Conservation (phyloP, 306 rosid species). For the Arachis stenosperma region DNA sequence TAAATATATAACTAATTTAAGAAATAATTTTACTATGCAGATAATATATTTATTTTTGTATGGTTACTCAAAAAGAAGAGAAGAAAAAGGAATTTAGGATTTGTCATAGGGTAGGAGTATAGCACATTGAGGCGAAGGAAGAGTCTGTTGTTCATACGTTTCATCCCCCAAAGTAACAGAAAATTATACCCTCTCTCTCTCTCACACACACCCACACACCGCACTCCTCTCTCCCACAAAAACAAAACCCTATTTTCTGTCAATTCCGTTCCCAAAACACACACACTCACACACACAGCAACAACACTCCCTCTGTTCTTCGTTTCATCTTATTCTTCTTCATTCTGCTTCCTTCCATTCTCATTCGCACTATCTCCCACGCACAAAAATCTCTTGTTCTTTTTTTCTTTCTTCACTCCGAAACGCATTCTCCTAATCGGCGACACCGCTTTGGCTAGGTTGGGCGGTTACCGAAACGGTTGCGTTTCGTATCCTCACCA, state of each 20-base stretch:
- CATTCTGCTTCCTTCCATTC: background rate
- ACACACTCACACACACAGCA: background rate
- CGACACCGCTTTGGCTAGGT: slow-evolving; percentile 37
- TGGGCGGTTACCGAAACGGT: slow-evolving; percentile 57
- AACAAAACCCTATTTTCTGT: slow-evolving; percentile 67
- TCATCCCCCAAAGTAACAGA: slow-evolving; percentile 62
- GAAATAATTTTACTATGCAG: no score
- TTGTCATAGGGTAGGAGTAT: background rate
- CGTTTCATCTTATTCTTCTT: background rate
- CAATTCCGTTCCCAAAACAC: background rate
- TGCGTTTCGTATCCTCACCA: slow-evolving; percentile 55
- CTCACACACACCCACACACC: slow-evolving; percentile 34
- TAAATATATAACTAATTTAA: no score
- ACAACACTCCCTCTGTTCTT: slow-evolving; percentile 30
- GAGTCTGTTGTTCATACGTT: slow-evolving; percentile 69
- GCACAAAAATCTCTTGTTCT: background rate
- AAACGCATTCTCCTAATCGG: slow-evolving; percentile 58
- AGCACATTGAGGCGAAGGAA: slow-evolving; percentile 32
- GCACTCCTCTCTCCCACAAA: slow-evolving; percentile 26
- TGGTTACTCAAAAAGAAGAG: no score
- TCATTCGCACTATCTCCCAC: slow-evolving; percentile 22
- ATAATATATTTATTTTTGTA: no score
- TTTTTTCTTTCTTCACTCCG: background rate
- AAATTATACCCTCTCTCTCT: slow-evolving; percentile 43
- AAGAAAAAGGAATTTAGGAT: background rate